phyloP scores from a whole-genome alignment of 352 stramenopile genomes.

The Aphanomyces stellatus region DNA sequence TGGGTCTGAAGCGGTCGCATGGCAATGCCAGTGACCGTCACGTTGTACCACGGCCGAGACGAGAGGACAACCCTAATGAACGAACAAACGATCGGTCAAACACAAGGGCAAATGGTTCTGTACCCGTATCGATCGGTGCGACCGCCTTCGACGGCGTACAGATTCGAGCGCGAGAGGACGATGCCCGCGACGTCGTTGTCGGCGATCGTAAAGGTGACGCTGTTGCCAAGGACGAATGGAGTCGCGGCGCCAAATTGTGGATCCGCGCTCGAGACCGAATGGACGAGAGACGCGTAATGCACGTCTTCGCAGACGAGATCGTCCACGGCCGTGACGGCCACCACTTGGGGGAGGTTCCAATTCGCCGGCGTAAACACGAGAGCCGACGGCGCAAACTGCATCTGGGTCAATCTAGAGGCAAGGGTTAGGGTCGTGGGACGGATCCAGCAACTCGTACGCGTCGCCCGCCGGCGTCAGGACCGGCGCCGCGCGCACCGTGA shows the following conservation, averaged over 20 bases:
- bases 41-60: constrained; percentile 48
- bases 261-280: constrained; percentile 35
- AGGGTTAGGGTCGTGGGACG: neutral
- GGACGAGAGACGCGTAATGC: constrained; percentile 51
- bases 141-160: constrained; percentile 53
- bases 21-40: constrained; percentile 34
- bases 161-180: constrained; percentile 38
- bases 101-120: neutral
- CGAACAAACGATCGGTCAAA: too few relatives aligned
- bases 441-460: neutral
- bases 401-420: neutral
- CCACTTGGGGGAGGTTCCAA: constrained; percentile 63
- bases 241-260: constrained; percentile 45
- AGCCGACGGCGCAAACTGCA: neutral
- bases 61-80: constrained; percentile 36
- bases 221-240: constrained; percentile 51
- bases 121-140: constrained; percentile 42
- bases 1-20: constrained; percentile 39
- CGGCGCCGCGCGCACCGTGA: constrained; percentile 18
- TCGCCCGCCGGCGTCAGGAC: neutral
- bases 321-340: constrained; percentile 44
- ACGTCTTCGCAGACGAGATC: constrained; percentile 46
- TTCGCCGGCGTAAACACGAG: constrained; percentile 28
- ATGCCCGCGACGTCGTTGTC: constrained; percentile 57
- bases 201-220: constrained; percentile 53